Evolutionary conservation across 1,284 basidiomycete genomes (phyloP).

Genomic region (Heterobasidion occidentale): DNA sequence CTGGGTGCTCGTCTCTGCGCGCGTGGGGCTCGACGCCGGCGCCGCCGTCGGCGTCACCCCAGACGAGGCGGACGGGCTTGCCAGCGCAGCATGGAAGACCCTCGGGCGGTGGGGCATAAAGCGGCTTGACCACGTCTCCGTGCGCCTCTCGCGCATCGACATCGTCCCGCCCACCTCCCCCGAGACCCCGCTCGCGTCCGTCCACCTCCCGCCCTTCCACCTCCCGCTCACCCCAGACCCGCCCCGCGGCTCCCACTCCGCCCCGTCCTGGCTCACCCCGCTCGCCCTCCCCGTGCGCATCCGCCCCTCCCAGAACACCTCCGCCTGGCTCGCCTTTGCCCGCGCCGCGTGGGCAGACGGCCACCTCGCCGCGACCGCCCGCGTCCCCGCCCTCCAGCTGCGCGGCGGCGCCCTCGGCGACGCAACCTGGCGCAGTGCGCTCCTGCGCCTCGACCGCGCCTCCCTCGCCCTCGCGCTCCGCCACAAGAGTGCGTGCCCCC

Average conservation of each 20-base stretch:
- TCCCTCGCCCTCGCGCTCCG: constrained; percentile 38
- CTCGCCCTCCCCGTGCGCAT: constrained; percentile 47
- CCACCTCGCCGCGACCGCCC: constrained; percentile 32
- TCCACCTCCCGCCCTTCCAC: constrained; percentile 39
- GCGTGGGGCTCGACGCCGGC: constrained; percentile 60
- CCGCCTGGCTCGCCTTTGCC: constrained; percentile 41
- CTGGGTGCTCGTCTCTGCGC: constrained; percentile 49
- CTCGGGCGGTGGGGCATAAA: constrained; percentile 60
- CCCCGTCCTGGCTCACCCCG: constrained; percentile 49
- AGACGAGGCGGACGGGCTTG: constrained; percentile 30
- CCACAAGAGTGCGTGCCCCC: constrained; percentile 40
- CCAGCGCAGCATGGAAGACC: constrained; percentile 47
- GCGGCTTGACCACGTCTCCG: constrained; percentile 45
- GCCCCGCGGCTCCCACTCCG: constrained; percentile 22
- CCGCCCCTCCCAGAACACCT: constrained; percentile 44
- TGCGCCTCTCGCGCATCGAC: constrained; percentile 40
- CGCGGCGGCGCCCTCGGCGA: constrained; percentile 40
- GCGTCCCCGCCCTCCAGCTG: constrained; percentile 34
- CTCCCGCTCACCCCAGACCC: constrained; percentile 53
- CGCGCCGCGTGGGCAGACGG: constrained; percentile 54
- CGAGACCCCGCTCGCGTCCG: constrained; percentile 33
- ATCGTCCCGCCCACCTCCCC: constrained; percentile 35
- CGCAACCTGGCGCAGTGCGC: constrained; percentile 39
- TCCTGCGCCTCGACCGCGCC: constrained; percentile 31
- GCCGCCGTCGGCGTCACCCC: constrained; percentile 46